These are phyloP conservation scores for Musa troglodytarum DNA, from an alignment of 176 grass and related monocot genomes.

Conservation along the genomic window DNA sequence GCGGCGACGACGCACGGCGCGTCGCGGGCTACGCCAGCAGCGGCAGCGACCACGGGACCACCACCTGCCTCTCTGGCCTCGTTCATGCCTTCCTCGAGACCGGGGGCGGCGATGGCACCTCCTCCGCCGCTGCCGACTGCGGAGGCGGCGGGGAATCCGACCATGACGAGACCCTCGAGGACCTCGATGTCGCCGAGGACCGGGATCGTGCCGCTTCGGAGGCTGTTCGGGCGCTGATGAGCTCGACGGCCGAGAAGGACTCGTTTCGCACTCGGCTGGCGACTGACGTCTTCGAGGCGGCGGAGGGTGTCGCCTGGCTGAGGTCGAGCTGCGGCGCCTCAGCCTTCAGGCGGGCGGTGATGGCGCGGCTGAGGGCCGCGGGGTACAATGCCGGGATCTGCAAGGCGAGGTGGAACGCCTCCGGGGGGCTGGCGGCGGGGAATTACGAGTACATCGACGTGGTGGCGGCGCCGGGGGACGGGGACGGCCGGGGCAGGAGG, in stretches of 20 bases:
- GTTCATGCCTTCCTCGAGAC: conserved; percentile 76
- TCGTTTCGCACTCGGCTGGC: conserved; percentile 51
- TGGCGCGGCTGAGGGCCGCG: conserved; percentile 26
- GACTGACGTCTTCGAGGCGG: conserved; percentile 28
- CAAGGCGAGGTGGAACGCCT: conserved; percentile 56
- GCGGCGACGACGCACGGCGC: conserved; percentile 23
- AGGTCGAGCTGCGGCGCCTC: conserved; percentile 25
- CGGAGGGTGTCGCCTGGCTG: conserved; percentile 25
- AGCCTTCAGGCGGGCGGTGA: conserved; percentile 47
- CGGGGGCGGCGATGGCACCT: not conserved
- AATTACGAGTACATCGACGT: conserved; percentile 95
- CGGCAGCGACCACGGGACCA: conserved; percentile 63
- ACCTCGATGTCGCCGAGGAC: not conserved
- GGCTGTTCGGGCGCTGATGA: conserved; percentile 41
- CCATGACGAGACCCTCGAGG: conserved; percentile 4
- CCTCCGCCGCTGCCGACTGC: conserved; percentile 12
- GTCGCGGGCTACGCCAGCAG: conserved; percentile 32
- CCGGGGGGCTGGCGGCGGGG: conserved; percentile 38
- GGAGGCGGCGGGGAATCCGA: conserved; percentile 2
- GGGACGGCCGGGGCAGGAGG: conserved; percentile 14
- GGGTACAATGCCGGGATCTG: conserved; percentile 89
- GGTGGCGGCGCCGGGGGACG: conserved; percentile 10
- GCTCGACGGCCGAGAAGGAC: conserved; percentile 37
- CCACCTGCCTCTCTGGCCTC: conserved; percentile 62
- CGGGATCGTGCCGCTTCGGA: conserved; percentile 8